phyloP scores from a whole-genome alignment of 2,329 filamentous ascomycete species.

The Cercospora sp. region DNA sequence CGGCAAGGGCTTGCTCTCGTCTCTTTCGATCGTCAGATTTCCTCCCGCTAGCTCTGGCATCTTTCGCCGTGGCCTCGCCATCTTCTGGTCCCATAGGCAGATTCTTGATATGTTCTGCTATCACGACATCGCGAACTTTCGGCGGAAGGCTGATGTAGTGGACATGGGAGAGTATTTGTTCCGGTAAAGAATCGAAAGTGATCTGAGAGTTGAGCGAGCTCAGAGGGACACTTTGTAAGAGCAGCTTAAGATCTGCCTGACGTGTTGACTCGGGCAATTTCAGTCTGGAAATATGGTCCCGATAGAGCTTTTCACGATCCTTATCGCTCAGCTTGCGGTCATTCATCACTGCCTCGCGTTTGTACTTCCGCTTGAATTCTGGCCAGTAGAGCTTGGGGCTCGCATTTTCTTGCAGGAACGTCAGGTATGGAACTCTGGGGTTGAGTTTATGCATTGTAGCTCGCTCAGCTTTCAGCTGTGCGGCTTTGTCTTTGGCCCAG shows the following conservation, averaged over 20 bases:
- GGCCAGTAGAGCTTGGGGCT: constrained; percentile 95
- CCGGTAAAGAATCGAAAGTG: constrained; percentile 59
- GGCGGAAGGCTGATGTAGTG: constrained; percentile 68
- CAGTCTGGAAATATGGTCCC: constrained; percentile 69
- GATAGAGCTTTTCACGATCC: constrained; percentile 76
- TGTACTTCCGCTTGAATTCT: constrained; percentile 90
- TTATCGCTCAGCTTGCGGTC: constrained; percentile 62
- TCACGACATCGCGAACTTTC: constrained; percentile 61
- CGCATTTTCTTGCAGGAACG: constrained; percentile 76
- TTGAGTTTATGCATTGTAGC: constrained; percentile 78
- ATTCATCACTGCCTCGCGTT: constrained; percentile 77
- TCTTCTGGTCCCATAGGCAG: constrained; percentile 49
- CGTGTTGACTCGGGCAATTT: constrained; percentile 65
- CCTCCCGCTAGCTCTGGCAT: constrained; percentile 37
- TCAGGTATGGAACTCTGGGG: constrained; percentile 77
- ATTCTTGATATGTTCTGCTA: constrained; percentile 66
- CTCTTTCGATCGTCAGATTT: constrained; percentile 28
- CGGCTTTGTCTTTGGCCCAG: constrained; percentile 79
- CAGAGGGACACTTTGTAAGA: constrained; percentile 64
- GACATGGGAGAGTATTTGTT: constrained; percentile 64
- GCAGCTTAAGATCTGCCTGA: constrained; percentile 66
- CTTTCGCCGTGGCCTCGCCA: constrained; percentile 55
- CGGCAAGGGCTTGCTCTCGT: constrained; percentile 28
- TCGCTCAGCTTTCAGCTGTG: constrained; percentile 68
- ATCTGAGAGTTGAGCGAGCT: constrained; percentile 62